Conservation (phyloP, 164 flowering plant species). For the Chimonanthus praecox region DNA sequence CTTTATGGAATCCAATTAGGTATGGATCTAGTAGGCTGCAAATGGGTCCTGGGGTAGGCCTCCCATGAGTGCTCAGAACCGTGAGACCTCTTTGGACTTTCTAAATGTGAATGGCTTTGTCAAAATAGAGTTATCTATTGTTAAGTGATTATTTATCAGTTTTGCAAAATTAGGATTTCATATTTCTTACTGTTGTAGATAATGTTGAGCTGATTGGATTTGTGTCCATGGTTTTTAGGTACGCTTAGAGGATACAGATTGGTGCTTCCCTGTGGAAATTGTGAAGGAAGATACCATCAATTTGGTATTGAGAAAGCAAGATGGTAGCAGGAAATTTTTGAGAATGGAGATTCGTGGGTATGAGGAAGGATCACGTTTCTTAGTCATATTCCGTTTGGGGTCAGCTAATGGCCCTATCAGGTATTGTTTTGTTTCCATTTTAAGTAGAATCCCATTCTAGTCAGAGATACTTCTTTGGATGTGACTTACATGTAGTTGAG, state of each 20-base stretch:
- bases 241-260: conserved; percentile 66
- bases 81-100: no score
- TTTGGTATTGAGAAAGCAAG: conserved; percentile 47
- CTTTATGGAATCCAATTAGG: no score
- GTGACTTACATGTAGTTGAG: neutral
- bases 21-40: no score
- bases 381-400: conserved; percentile 86
- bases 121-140: neutral
- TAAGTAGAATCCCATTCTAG: neutral
- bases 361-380: conserved; percentile 95
- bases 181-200: no score
- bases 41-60: no score
- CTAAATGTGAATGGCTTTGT: neutral
- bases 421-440: conserved; percentile 25
- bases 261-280: conserved; percentile 85
- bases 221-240: conserved; percentile 37
- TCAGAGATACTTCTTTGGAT: neutral
- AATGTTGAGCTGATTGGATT: neutral
- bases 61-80: no score
- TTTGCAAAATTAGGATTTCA: no score
- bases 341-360: conserved; percentile 86
- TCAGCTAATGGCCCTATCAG: conserved; percentile 73
- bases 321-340: conserved; percentile 53
- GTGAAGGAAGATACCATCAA: conserved; percentile 71
- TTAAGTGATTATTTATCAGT: no score